Evolutionary conservation across 345 rosid species (phyloP).

Genomic region (Raphanus sativus): DNA sequence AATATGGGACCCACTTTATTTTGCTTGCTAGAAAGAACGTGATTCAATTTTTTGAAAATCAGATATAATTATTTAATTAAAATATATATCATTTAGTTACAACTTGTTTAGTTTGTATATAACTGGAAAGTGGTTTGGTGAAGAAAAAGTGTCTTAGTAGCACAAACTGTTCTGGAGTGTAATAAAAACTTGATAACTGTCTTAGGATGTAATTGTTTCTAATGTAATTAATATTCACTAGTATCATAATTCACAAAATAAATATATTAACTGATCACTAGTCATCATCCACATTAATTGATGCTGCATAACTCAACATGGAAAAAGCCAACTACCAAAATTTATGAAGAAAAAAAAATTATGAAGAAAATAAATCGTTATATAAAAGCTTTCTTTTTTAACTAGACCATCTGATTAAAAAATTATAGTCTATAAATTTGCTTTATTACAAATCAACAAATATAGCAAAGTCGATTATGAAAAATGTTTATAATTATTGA

Average conservation of each 20-base stretch:
- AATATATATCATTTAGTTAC: no score
- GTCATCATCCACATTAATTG: constrained; percentile 7
- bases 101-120: no score
- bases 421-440: neutral
- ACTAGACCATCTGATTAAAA: neutral
- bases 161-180: no score
- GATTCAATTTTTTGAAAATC: no score
- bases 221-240: constrained; percentile 5
- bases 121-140: no score
- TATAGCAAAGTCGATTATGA: neutral
- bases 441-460: neutral
- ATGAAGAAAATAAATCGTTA: neutral
- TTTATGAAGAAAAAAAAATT: no score
- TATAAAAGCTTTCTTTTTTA: neutral
- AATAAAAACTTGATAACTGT: no score
- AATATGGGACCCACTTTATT: no score
- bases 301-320: constrained; percentile 3
- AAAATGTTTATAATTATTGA: neutral
- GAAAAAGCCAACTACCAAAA: constrained; percentile 20
- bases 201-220: no score
- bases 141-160: no score
- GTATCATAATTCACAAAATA: constrained; percentile 1
- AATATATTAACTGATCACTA: constrained; percentile 5
- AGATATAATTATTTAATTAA: no score
- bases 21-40: no score